Evolutionary conservation across 2,329 filamentous ascomycete genomes (phyloP), one percentile per base, ranked within the genome.

Genomic region (Periconia sp.): DNA sequence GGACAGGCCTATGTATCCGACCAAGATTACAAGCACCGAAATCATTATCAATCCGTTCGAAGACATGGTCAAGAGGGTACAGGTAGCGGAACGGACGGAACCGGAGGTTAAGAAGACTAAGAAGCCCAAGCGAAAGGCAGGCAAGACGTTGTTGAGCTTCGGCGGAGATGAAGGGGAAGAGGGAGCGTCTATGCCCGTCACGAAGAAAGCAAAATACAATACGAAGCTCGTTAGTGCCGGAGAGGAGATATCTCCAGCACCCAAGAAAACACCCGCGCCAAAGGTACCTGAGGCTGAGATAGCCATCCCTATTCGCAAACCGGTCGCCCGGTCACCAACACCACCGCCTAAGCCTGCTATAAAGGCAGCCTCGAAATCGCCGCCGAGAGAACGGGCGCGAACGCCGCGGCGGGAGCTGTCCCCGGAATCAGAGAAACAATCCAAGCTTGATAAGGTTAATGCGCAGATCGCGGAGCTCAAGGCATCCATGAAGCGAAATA

Each of bases 1-100:
- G 5, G 92, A 97, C 52, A 80, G 90, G 48, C 92, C 92, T 2
- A 72, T 95, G 35, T 99, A 96, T 68, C 87, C 92, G 0, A 83
- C 90, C 24, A 91, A 85, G 68, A 85, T 99, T 45, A 84, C 83
- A 4, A 76, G 78, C 15, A 76, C 88, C 19, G 88, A 94, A 68
- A 83, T 95, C 15, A 68, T 94, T 51, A 82, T 91, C 34, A 94
- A 94, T 61, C 88, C 88, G 0, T 95, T 92, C 48, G 82, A 87
- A 35, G 88, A 88, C 59, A 91, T 94, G 87, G 81, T 84, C 58
- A 88, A 83, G 73, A 79, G 85, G 56, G 77, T 80, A 36, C 79
- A 80, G 42, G 76, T 82, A 28, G 81, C 82, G 13, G 65, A 68
- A 11, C 74, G 74, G 22, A 78, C 77, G 23, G 73, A 69, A 22